Conservation (phyloP, 2,329 filamentous ascomycete species). For the Scolecobasidium constrictum region DNA sequence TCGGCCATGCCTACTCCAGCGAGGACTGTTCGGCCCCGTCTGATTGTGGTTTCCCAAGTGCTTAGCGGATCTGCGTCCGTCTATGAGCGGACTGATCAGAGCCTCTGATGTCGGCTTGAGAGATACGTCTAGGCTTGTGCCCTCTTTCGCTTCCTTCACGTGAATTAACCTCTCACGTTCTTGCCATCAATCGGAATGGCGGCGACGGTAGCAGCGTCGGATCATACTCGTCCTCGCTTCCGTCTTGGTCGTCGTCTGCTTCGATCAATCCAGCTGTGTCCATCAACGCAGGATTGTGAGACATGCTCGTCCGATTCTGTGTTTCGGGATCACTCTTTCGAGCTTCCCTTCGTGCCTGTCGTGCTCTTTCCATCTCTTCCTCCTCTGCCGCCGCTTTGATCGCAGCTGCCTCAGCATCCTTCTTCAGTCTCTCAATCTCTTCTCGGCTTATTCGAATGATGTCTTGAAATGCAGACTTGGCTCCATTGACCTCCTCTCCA, state of each 20-base stretch:
- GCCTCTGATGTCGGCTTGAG: too few species aligned
- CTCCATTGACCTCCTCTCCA: slow-evolving; percentile 60
- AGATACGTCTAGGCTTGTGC: too few species aligned
- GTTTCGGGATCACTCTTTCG: slow-evolving; percentile 3
- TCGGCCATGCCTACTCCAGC: too few species aligned
- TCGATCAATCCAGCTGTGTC: slow-evolving; percentile 2
- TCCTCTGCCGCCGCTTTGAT: slow-evolving; percentile 1
- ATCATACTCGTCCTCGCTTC: slow-evolving; percentile 7
- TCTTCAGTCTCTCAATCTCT: slow-evolving; percentile 26
- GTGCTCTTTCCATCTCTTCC: background rate
- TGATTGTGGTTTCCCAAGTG: too few species aligned
- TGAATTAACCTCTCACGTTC: slow-evolving; percentile 9
- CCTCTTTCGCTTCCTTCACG: too few species aligned
- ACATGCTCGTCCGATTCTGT: background rate
- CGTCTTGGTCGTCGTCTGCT: slow-evolving; percentile 8
- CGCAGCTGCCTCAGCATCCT: background rate
- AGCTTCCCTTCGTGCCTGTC: background rate
- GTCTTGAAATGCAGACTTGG: slow-evolving; percentile 53
- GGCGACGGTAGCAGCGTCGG: slow-evolving; percentile 1
- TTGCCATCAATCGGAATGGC: slow-evolving; percentile 6
- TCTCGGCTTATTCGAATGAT: slow-evolving; percentile 50
- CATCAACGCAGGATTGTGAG: slow-evolving; percentile 1
- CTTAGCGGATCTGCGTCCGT: too few species aligned
- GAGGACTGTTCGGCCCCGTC: too few species aligned
- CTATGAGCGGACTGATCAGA: too few species aligned